A percentile compares a stretch with the other conserved stretches of the same genome.
These are phyloP conservation scores for Knufia fluminis DNA, from an alignment of 2,329 filamentous ascomycete species.

Conservation along the genomic window DNA sequence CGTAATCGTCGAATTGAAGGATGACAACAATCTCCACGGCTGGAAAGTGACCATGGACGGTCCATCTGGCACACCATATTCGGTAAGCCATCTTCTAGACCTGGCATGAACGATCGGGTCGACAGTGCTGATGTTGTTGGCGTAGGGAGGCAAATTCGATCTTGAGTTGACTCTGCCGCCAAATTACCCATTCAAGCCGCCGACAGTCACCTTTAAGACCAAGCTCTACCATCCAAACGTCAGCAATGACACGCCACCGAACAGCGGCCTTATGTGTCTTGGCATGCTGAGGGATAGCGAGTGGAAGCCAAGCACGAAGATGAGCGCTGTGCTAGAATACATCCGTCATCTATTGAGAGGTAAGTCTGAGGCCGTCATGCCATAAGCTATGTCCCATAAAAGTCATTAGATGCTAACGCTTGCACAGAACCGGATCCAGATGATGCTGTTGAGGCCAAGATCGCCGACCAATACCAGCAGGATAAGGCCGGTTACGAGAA, in stretches of 20 bases:
- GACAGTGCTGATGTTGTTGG: neutral
- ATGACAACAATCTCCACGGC: conserved; percentile 57
- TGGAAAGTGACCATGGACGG: conserved; percentile 62
- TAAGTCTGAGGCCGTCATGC: conserved; percentile 7
- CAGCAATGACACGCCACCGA: conserved; percentile 22
- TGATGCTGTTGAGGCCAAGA: conserved; percentile 76
- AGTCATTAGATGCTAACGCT: neutral
- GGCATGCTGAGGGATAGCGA: conserved; percentile 72
- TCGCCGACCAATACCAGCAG: conserved; percentile 73
- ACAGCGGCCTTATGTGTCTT: conserved; percentile 75
- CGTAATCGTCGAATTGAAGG: conserved; percentile 46
- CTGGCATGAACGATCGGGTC: too few species aligned
- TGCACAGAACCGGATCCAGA: conserved; percentile 68
- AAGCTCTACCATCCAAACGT: conserved; percentile 96
- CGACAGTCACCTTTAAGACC: conserved; percentile 67
- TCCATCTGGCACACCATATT: conserved; percentile 55
- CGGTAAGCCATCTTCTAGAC: conserved; percentile 38
- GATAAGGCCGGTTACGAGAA: conserved; percentile 62
- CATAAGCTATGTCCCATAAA: neutral
- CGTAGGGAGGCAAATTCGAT: conserved; percentile 61
- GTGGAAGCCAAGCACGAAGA: conserved; percentile 82
- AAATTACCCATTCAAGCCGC: conserved; percentile 87
- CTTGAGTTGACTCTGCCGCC: conserved; percentile 63
- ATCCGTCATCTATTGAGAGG: conserved; percentile 57
- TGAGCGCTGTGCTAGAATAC: conserved; percentile 66